These are phyloP conservation scores for Psilocybe cyanescens DNA, from an alignment of 768 basidiomycete genomes.

Conservation along the genomic window DNA sequence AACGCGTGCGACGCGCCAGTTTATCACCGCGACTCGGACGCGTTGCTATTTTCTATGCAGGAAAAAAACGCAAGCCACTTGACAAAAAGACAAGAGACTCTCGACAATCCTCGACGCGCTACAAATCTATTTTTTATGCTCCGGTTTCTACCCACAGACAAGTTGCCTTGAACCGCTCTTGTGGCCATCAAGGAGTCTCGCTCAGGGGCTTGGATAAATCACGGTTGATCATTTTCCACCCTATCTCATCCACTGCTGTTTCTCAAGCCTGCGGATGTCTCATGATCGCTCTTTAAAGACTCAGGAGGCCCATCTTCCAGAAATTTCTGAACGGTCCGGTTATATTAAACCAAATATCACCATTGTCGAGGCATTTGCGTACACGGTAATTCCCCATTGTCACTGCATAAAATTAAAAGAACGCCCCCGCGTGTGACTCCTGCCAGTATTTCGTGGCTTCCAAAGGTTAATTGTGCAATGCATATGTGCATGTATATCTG, in stretches of 20 bases:
- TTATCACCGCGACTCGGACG: constrained; percentile 4
- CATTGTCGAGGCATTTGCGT: neutral
- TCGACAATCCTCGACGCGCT: neutral
- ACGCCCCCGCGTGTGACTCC: neutral
- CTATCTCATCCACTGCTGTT: neutral
- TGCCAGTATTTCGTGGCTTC: neutral
- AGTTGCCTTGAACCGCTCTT: too few species aligned
- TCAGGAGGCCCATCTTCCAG: neutral
- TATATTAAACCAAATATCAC: neutral
- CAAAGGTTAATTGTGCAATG: neutral
- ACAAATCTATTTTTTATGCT: neutral
- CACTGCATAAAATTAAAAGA: constrained; percentile 1
- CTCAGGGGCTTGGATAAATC: neutral
- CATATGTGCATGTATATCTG: neutral
- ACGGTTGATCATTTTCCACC: neutral
- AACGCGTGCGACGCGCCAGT: neutral
- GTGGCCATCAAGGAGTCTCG: too few species aligned
- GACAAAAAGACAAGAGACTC: neutral
- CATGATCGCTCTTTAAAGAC: neutral
- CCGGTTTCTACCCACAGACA: too few species aligned
- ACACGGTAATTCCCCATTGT: neutral
- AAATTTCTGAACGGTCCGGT: neutral
- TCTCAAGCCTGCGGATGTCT: neutral
- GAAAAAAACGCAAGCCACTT: neutral
- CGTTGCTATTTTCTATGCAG: neutral